These are phyloP conservation scores for Blastocystis sp. DNA, from an alignment of 352 stramenopile species.

Conservation along the genomic window DNA sequence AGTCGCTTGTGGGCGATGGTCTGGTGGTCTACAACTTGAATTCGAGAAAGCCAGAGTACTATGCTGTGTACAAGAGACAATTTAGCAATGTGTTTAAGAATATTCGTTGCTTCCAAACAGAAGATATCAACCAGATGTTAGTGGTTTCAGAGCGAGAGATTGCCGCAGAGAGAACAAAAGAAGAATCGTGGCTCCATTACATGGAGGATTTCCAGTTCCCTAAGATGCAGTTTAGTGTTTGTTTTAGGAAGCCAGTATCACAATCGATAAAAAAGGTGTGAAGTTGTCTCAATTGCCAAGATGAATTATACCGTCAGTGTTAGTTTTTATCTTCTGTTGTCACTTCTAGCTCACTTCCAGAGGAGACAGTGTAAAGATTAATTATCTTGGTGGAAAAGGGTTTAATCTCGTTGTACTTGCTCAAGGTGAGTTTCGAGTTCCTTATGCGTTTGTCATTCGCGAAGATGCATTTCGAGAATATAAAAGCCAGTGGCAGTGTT, in stretches of 20 bases:
- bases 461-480: conserved; percentile 42
- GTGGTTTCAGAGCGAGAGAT: background rate
- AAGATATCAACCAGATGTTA: conserved; percentile 29
- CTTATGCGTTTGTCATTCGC: conserved; percentile 34
- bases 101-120: background rate
- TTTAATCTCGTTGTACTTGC: conserved; percentile 36
- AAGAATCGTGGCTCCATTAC: background rate
- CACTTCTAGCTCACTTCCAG: conserved; percentile 2
- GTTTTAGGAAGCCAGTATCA: background rate
- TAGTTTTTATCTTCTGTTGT: background rate
- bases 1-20: background rate
- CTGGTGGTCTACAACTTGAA: conserved; percentile 19
- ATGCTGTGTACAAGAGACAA: conserved; percentile 4
- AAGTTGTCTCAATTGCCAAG: too few species aligned
- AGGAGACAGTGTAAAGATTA: background rate
- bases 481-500: background rate
- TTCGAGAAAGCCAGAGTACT: background rate
- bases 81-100: conserved; percentile 24
- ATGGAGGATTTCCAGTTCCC: background rate
- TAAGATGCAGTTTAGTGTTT: background rate
- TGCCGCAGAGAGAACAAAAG: background rate
- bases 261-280: background rate
- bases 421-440: conserved; percentile 38
- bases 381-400: conserved; percentile 40
- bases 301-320: conserved; percentile 53